Percentiles rank a stretch among this genome's conserved stretches.
These are phyloP conservation scores for Penicillium riverlandense DNA, from an alignment of 495 filamentous ascomycete genomes.

Conservation along the genomic window DNA sequence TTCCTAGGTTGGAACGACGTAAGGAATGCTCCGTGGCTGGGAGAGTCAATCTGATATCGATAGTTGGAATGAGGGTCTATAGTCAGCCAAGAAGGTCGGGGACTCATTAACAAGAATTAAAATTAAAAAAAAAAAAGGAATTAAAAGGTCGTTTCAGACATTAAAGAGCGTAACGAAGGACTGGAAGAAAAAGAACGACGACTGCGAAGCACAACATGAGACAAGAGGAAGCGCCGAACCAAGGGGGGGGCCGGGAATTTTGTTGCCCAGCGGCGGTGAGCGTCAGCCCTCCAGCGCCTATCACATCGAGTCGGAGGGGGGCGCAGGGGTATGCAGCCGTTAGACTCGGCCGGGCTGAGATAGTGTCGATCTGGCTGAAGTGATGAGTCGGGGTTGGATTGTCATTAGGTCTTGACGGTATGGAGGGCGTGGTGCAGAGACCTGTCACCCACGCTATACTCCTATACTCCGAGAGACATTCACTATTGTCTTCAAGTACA, in stretches of 20 bases:
- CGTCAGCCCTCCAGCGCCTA: constrained; percentile 8
- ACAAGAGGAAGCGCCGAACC: constrained; percentile 7
- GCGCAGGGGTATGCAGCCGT: constrained; percentile 12
- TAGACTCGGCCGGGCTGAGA: not conserved
- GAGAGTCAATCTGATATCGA: constrained; percentile 4
- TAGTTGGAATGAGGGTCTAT: constrained; percentile 14
- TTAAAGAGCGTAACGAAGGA: constrained; percentile 17
- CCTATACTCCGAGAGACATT: no score
- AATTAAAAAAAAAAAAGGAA: constrained; percentile 17
- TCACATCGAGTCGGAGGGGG: constrained; percentile 1
- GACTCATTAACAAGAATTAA: constrained; percentile 28
- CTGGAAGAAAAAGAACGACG: constrained; percentile 23
- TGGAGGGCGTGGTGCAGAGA: no score
- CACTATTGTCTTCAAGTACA: no score
- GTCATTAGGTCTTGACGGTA: no score
- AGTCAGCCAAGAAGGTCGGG: constrained; percentile 16
- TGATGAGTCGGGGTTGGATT: no score
- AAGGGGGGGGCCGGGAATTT: constrained; percentile 24
- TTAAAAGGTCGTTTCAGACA: constrained; percentile 5
- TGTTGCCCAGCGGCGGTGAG: constrained; percentile 32
- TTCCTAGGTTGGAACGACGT: constrained; percentile 13
- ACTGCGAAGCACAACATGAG: constrained; percentile 19
- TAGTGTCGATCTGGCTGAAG: not conserved
- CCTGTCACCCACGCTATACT: no score
- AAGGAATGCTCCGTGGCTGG: constrained; percentile 26